These are phyloP conservation scores for Aspergillus latus DNA, from an alignment of 2,329 filamentous ascomycete genomes.

Conservation along the genomic window DNA sequence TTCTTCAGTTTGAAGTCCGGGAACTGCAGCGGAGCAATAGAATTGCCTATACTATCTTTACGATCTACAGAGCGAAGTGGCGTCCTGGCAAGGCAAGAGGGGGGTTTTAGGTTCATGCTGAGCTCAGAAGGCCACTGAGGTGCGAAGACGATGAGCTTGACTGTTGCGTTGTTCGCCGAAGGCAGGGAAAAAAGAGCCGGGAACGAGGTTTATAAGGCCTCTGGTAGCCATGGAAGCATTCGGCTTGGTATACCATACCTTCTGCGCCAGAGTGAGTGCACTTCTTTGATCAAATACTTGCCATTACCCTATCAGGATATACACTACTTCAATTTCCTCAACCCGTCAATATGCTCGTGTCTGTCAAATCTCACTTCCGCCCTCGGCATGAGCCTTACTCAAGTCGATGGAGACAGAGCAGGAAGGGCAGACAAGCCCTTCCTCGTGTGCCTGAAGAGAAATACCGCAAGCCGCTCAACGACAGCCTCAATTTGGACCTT, in stretches of 20 bases:
- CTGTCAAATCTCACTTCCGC: background rate
- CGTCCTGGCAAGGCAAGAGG: background rate
- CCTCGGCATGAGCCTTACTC: background rate
- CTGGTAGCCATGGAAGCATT: background rate
- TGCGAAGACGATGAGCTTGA: background rate
- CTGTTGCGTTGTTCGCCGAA: background rate
- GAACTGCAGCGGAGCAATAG: background rate
- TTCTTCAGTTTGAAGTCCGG: background rate
- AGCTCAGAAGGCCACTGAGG: background rate
- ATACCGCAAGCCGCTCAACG: slow-evolving; percentile 1
- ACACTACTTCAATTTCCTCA: background rate
- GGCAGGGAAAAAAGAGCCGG: background rate
- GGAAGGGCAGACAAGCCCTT: slow-evolving; percentile 2
- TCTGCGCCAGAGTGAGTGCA: background rate
- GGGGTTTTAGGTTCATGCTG: background rate
- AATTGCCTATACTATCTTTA: background rate
- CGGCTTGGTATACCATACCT: background rate
- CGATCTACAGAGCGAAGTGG: background rate
- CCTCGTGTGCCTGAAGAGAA: slow-evolving; percentile 5
- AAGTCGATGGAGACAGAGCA: slow-evolving; percentile 3
- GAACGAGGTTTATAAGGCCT: slow-evolving; percentile 4
- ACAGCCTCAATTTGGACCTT: slow-evolving; percentile 1
- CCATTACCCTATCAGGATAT: background rate
- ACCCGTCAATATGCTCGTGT: slow-evolving; percentile 3
- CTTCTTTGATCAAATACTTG: background rate